Evolutionary conservation across 2,329 filamentous ascomycete species (phyloP), one percentile per base, ranked within the genome.

Genomic region (Epichloe scottii): DNA sequence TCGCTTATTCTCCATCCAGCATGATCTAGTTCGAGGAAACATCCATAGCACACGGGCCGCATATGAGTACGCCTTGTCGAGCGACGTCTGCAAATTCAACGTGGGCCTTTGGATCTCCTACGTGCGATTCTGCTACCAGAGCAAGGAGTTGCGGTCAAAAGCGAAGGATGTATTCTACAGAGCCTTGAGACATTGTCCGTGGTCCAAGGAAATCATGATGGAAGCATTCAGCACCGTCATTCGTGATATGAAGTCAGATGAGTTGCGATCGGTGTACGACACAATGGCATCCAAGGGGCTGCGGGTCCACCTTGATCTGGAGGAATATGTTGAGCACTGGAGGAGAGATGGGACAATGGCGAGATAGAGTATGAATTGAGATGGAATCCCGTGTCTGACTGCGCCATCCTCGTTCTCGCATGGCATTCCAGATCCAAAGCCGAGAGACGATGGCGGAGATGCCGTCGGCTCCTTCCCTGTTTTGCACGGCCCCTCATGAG

Each of bases 21-120:
- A 78, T 58, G 77, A 79, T 58, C 61, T 73, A 15, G 62, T 60
- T 17, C 63, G 63, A 11, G 77, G 75, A 5, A 78, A 75, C 50
- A 61, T 64, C 4, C 71, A 79, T 57, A 75, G 76, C 0, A 67
- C 73, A 0, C 69, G 68, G 39, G 68, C 71, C 0, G 76, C 74
- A 0, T 77, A 79, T 50, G 77, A 78, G 58, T 68, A 70, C n/a
- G 74, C 76, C 1, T 59, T 81, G 2, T 62, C 63, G 1, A 68
- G 67, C 48, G 66, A 69, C 4, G 56, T 56, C 10, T 69, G 70
- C 59, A 65, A 60, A 30, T 64, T 66, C 38, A 74, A 69, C 45
- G 59, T 66, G 1, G 62, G 64, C 5, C 55, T 81, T 4, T 81
- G 78, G 78, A 58, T 68, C 17, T 62, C 64, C 3, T 81, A 78